Base-by-base conservation (phyloP, 139 green algal species). In the Desmodesmus armatus region DNA sequence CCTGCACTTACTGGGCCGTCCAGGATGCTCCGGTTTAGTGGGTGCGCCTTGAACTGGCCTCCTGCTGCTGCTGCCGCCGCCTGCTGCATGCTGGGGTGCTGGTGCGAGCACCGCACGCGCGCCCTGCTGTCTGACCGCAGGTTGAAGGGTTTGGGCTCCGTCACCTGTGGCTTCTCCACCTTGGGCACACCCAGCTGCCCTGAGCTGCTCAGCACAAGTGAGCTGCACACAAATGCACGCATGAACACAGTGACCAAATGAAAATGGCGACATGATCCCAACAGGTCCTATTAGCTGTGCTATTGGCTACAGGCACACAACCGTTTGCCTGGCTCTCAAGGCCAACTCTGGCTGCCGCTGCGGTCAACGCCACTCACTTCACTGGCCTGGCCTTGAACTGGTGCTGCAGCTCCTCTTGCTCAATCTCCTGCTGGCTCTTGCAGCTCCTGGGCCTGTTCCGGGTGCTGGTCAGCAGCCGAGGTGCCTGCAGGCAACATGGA, bases 341-440 rank as follows among this genome's bases (percentile, higher is more conserved):
- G 47, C 47, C 47, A 55, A 13, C 9, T 7, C 47, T 55, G 47
- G 9, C 63, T 25, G 29, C n/a, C 40, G 29, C 63, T 43, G 63
- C 19, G 9, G 69, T 55, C 37, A 23, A 47, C n/a, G n/a, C 11
- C 69, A 77, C 91, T 83, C 49, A 95, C 91, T 93, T 89, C 39
- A 94, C n/a, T 0, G 88, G 89, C 33, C 82, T 88, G 5, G 91
- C 90, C 27, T 91, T 80, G 87, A 96, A 94, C 39, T 84, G 60
- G 17, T 89, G 53, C 27, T 37, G 85, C 91, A 94, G 89, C 62
- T 88, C 80, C 80, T 94, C 91, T 58, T 74, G 85, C 65, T 96
- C 91, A 81, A 88, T 53, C 79, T 91, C 82, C 69, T 93, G 89
- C 0, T 82, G 88, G 7, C 89, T 86, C 89, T 96, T 95, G 84